Evolutionary conservation across 2,329 filamentous ascomycete genomes (phyloP), one percentile per base, ranked within the genome.

Genomic region (Botrytis hyacinthi): DNA sequence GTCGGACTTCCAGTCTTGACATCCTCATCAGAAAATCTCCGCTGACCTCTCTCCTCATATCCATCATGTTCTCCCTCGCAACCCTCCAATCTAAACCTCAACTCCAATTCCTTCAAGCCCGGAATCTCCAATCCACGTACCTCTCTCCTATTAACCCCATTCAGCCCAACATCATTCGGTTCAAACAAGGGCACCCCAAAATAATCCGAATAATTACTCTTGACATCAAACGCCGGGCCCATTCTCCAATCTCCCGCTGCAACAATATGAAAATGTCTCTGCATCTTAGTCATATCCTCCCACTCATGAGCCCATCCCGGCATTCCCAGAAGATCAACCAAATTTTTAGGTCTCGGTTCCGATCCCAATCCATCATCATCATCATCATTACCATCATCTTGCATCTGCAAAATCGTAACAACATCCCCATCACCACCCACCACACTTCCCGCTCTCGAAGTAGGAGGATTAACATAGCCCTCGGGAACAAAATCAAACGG

Each of bases 251-350:
- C 51, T 26, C 63, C 57, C 9, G 57, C 63, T 8, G 71, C 71
- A n/a, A 72, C 71, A 29, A 69, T 69, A 51, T 72, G 63, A 60
- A 69, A 72, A 69, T 68, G 51, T n/a, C 51, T 46, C 9, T 69
- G 62, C 42, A 69, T 67, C 22, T 69, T 57, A 10, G 65, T 46
- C 51, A 72, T 46, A 6, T 72, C 63, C 10, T 72, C 63, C 54
- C 57, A 61, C 1, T 48, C 40, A 37, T 32, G 26, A 26, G 32
- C 48, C 66, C 66, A 68, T 4, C 48, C 37, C 18, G 63, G 37
- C 37, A 57, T 46, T 18, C 65, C 35, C 20, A 37, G 20, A 46
- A 59, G 40, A 46, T 29, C 4, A 61, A 69, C 5, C 37, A 72
- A 40, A 40, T 69, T 32, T 20, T 71, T 71, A 40, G 32, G 69